Conservation (phyloP, 208 protist genomes). For the Tritrichomonas foetus region DNA sequence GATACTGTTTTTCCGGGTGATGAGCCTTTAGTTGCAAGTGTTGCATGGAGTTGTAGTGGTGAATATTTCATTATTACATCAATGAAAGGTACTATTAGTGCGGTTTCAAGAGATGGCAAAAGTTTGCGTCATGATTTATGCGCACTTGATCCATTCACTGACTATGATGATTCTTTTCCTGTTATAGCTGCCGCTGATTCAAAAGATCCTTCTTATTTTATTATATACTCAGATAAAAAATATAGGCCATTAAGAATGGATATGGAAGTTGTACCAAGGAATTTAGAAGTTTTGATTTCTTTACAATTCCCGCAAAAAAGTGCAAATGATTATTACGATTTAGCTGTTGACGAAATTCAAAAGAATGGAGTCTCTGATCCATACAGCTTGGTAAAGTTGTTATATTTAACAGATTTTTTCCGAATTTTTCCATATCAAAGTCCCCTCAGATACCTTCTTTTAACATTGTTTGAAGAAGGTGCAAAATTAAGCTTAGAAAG, state of each 20-base stretch:
- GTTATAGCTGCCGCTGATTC: background rate
- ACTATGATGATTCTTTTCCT: background rate
- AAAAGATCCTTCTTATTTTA: background rate
- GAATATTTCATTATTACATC: conserved; percentile 32
- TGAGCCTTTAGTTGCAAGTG: background rate
- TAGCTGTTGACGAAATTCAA: background rate
- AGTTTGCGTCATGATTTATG: background rate
- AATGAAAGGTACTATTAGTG: background rate
- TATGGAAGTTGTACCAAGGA: background rate
- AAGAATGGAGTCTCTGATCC: background rate
- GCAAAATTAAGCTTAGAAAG: background rate
- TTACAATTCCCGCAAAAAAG: background rate
- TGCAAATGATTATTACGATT: background rate
- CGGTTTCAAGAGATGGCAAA: background rate
- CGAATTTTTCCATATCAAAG: background rate
- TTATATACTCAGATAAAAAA: background rate
- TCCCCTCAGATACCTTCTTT: background rate
- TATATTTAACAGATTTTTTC: background rate
- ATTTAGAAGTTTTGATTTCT: background rate
- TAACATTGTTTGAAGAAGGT: background rate
- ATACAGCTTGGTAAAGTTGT: background rate
- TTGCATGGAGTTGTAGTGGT: conserved; percentile 10
- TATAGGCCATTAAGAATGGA: background rate
- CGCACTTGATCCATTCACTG: background rate
- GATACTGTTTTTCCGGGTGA: background rate